Evolutionary conservation across 208 protist genomes (phyloP), one percentile per base, ranked within the genome.

Genomic region (Leishmania guyanensis): DNA sequence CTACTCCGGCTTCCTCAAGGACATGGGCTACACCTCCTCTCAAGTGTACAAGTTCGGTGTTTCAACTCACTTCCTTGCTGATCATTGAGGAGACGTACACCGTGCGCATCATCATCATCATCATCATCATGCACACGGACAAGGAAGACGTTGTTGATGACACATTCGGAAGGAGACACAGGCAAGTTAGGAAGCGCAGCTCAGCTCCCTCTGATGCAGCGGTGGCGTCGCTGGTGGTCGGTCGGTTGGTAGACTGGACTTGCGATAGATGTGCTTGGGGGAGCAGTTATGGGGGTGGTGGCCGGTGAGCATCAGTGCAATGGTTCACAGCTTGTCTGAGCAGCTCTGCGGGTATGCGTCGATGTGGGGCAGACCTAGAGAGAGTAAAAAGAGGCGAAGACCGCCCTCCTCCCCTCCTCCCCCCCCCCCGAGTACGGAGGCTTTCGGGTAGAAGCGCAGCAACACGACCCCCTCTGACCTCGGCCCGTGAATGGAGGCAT

Each of bases 1-100:
- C 48, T 97, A 94, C 84, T 83, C 79, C 3, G 94, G 94, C 8
- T 93, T 97, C 78, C 74, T 97, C 46, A 91, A 91, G 66, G 93
- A 96, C 77, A 95, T 97, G 94, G 94, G 94, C 48, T 97, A 97
- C 83, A 81, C 65, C 26, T 86, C 91, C 22, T 80, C 79, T 56
- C 93, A 97, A 82, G 89, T 95, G 66, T 97, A 97, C 84, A 97
- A 96, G 84, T 97, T 97, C 80, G 94, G 94, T 22, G 91, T 95
- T 26, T 97, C 94, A 36, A 95, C 90, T 16, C 92, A 97, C 70
- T 88, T 95, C 66, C 70, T 94, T 29, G 91, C 91, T 0, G 86
- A 91, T 43, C 94, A 95, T 50, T 97, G 75, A 91, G 4, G 26
- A n/a, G 26, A 12, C 0, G 17, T 62, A n/a, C 10, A 22, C 43